Evolutionary conservation across 352 stramenopile species (phyloP), one percentile per base, ranked within the genome.

Genomic region (Phytophthora fragariaefolia): DNA sequence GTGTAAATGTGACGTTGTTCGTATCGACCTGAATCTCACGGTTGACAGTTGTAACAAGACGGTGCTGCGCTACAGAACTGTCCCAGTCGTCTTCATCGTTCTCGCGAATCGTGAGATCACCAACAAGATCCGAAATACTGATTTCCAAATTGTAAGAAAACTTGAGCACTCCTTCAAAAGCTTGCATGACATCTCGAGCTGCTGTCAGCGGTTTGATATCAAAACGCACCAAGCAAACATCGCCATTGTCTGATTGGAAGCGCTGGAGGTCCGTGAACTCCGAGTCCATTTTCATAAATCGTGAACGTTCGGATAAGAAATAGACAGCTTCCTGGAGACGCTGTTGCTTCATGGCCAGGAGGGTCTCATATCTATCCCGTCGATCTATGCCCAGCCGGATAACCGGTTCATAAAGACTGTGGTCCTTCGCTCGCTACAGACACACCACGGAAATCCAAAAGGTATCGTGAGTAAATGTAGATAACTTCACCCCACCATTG

Each of bases 121-220:
- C 74, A n/a, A 82, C 42, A 2, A 69, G 59, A 26, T 77, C 71
- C n/a, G 71, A 74, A 24, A 80, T 75, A 43, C 58, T 74, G 59
- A 82, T 76, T 61, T 82, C 74, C 36, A 87, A 28, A 40, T 87
- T 84, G 30, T 76, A 74, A 26, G 69, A 63, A 42, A 83, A 87
- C 52, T 81, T 69, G 9, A 77, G 57, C 42, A 82, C 66, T 6
- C 63, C 69, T 32, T 85, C 71, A 43, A 82, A 83, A 2, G 76
- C 71, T 53, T 80, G 71, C 30, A 65, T 69, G 23, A 82, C 74
- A 24, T 51, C 62, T 13, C 27, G 55, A 4, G 73, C 42, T 0
- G 38, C 50, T 5, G 36, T 40, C 43, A 88, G 64, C 18, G 79
- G 77, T n/a, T 74, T 83, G 20, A 85, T 71, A 58, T 88, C 79